Evolutionary conservation across 164 flowering plant genomes (phyloP).

Genomic region (Vitis vinifera): ASM3070453v1 NC_081814.1:14206001-14206500

Average conservation of each 20-base stretch:
- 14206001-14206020: too few relatives aligned
- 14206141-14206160: neutral
- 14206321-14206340: neutral
- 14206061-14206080: neutral
- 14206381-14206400: neutral
- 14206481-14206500: too few relatives aligned
- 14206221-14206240: neutral
- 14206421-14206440: too few relatives aligned
- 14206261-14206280: too few relatives aligned
- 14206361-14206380: neutral
- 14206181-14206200: neutral
- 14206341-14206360: neutral
- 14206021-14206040: neutral
- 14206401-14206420: too few relatives aligned
- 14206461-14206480: too few relatives aligned
- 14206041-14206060: neutral
- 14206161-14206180: neutral
- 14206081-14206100: neutral
- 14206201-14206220: neutral
- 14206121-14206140: neutral
- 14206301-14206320: too few relatives aligned
- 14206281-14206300: too few relatives aligned
- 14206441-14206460: too few relatives aligned
- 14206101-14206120: neutral
- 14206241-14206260: neutral